Percentiles rank a stretch among this genome's conserved stretches.
Evolutionary conservation across 257 asterid genomes (phyloP).

Genomic region (Hygrophila difformis): DNA sequence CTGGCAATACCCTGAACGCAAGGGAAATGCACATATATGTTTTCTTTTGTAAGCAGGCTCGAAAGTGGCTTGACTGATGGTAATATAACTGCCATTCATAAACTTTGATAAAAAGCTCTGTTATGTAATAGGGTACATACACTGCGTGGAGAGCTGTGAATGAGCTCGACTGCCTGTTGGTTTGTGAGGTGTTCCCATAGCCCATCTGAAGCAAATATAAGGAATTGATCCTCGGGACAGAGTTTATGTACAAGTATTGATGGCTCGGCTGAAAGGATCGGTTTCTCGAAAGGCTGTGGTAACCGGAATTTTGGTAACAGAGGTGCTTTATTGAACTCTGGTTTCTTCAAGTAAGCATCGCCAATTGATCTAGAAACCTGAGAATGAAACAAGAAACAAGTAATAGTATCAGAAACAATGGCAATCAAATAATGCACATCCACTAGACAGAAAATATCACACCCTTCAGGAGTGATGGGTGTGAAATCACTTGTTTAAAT

Average conservation of each 20-base stretch:
- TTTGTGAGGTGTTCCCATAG: slow-evolving; percentile 88
- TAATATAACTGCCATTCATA: too few relatives aligned
- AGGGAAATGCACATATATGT: not conserved
- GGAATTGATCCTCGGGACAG: slow-evolving; percentile 55
- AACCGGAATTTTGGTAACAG: slow-evolving; percentile 62
- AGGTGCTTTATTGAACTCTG: slow-evolving; percentile 60
- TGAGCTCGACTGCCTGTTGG: slow-evolving; percentile 65
- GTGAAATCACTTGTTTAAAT: too few relatives aligned
- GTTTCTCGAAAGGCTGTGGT: slow-evolving; percentile 46
- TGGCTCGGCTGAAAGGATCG: slow-evolving; percentile 73
- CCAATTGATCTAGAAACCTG: slow-evolving; percentile 84
- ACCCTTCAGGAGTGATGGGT: too few relatives aligned
- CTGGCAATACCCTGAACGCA: slow-evolving; percentile 64
- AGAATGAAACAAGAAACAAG: slow-evolving; percentile 5
- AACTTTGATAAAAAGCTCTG: not conserved
- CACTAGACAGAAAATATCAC: too few relatives aligned
- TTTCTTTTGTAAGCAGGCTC: too few relatives aligned
- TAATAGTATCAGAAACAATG: slow-evolving; percentile 4
- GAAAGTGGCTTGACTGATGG: too few relatives aligned
- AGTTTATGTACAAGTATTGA: slow-evolving; percentile 48
- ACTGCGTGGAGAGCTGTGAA: slow-evolving; percentile 40
- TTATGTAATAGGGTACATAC: slow-evolving; percentile 31
- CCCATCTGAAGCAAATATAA: slow-evolving; percentile 79
- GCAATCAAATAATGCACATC: too few relatives aligned
- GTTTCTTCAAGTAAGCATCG: slow-evolving; percentile 68